Percentiles rank a stretch among this genome's conserved stretches.
phyloP scores from a whole-genome alignment of 805 yeast genomes.

The Starmerella geochares region DNA sequence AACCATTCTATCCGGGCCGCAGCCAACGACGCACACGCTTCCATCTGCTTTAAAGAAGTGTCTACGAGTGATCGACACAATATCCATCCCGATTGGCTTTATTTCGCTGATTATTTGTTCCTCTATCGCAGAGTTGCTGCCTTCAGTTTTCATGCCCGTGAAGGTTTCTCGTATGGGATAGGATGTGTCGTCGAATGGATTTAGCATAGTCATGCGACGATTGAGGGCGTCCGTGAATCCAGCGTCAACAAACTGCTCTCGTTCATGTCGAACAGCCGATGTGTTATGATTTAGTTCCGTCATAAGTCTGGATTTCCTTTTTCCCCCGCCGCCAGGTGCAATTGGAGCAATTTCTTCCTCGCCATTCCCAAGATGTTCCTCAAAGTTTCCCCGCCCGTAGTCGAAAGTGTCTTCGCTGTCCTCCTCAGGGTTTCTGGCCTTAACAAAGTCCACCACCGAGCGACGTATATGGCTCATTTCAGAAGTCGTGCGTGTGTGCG shows the following conservation, averaged over 20 bases:
- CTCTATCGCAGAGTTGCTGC: neutral
- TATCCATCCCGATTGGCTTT: slow-evolving; percentile 18
- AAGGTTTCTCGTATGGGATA: neutral
- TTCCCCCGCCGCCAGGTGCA: neutral
- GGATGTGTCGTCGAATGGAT: slow-evolving; percentile 12
- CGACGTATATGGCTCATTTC: neutral
- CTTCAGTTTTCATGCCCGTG: neutral
- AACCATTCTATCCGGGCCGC: slow-evolving; percentile 28
- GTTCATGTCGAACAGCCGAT: neutral
- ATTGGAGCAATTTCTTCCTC: neutral
- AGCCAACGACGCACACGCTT: slow-evolving; percentile 35
- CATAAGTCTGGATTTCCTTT: neutral
- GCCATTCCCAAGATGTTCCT: neutral
- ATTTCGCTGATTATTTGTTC: slow-evolving; percentile 1
- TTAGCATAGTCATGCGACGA: slow-evolving; percentile 9
- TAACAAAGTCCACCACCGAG: slow-evolving; percentile 12
- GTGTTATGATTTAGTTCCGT: neutral
- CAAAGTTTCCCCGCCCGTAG: slow-evolving; percentile 14
- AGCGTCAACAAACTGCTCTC: slow-evolving; percentile 9
- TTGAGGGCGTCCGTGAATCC: slow-evolving; percentile 13
- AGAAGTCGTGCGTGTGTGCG: slow-evolving; percentile 2
- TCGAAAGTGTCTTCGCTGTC: slow-evolving; percentile 11
- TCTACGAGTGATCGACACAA: slow-evolving; percentile 8
- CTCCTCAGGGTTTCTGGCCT: slow-evolving; percentile 16
- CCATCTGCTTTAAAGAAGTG: slow-evolving; percentile 18